phyloP scores from a whole-genome alignment of 2,329 filamentous ascomycete species.

The Alternaria infectoria region DNA sequence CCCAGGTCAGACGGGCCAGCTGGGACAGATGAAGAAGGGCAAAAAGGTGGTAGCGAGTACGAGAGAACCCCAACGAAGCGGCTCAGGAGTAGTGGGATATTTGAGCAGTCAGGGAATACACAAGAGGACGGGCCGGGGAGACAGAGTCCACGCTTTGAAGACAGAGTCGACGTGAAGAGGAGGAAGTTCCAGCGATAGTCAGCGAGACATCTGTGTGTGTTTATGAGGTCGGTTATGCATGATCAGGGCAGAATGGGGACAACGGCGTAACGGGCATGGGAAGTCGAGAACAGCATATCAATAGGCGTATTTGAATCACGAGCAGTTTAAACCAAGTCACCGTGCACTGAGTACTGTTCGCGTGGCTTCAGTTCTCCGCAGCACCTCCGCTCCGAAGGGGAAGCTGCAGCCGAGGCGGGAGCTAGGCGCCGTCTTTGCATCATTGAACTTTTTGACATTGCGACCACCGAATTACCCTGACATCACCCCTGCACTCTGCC shows the following conservation, averaged over 20 bases:
- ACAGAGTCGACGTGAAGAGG: conserved; percentile 23
- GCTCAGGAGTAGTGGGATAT: conserved; percentile 30
- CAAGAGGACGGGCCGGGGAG: conserved; percentile 16
- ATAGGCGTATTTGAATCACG: not conserved
- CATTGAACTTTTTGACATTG: conserved; percentile 35
- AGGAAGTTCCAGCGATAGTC: conserved; percentile 14
- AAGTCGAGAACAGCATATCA: not conserved
- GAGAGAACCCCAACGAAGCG: conserved; percentile 35
- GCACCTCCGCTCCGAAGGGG: conserved; percentile 15
- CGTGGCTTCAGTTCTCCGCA: conserved; percentile 1
- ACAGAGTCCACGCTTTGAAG: conserved; percentile 11
- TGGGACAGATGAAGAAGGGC: conserved; percentile 21
- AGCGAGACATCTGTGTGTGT: not conserved
- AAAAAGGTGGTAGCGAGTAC: conserved; percentile 15
- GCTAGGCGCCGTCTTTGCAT: conserved; percentile 30
- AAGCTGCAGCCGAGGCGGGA: conserved; percentile 35
- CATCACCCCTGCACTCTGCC: not conserved
- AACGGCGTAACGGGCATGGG: not conserved
- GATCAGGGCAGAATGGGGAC: not conserved
- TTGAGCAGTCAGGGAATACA: conserved; percentile 32
- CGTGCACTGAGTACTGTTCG: not conserved
- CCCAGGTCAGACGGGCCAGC: conserved; percentile 21
- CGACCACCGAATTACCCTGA: not conserved
- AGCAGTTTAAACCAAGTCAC: not conserved
- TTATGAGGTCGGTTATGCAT: not conserved